Base-by-base conservation (phyloP, 306 rosid species). In the Fragaria vesca region DNA sequence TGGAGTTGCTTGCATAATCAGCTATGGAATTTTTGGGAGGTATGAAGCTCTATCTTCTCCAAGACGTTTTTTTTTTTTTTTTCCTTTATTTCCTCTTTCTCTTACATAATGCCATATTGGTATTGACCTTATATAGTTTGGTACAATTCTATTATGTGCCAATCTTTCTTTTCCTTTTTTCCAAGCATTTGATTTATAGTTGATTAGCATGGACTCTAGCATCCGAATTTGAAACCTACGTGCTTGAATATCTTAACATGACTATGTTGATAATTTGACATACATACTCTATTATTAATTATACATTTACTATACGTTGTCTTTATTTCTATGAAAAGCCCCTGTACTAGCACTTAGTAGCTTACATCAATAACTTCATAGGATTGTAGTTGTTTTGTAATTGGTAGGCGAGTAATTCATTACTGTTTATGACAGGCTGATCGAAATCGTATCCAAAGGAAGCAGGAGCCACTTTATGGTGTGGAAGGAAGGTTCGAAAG, bases 1-100 rank as follows among this genome's bases (percentile, higher is more conserved):
- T 91, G 93, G 97, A 89, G 88, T 84, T 95, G 98, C 90, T 86
- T 92, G 83, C 98, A 95, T 81, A 91, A 95, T 83, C 98, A 92
- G 51, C 66, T 88, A 80, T 95, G 96, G 97, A 95, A 95, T 81
- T 95, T 84, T 76, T 55, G 86, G 79, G 98, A 91, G 95, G 97
- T 94, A 45, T 69, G 88, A 65, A 71, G 55, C 52, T 40, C 15
- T 77, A 54, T n/a, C 67, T 55, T 30, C 28, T 71, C 21, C 24
- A 9, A 52, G 47, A 32, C 34, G 4, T 32, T 32, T 32, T 32
- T 32, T 2, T 30, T 24, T 40, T 0, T 5, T 38, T 40, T 40
- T 24, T 24, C 0, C 26, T 1, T 7, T 40, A 52, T 62, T 40
- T 77, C 34, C 9, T 6, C 2, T 26, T 32, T 62, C 68, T 40